Evolutionary conservation across 176 grass and related monocot species (phyloP).

Genomic region (Raddia distichophylla): DNA sequence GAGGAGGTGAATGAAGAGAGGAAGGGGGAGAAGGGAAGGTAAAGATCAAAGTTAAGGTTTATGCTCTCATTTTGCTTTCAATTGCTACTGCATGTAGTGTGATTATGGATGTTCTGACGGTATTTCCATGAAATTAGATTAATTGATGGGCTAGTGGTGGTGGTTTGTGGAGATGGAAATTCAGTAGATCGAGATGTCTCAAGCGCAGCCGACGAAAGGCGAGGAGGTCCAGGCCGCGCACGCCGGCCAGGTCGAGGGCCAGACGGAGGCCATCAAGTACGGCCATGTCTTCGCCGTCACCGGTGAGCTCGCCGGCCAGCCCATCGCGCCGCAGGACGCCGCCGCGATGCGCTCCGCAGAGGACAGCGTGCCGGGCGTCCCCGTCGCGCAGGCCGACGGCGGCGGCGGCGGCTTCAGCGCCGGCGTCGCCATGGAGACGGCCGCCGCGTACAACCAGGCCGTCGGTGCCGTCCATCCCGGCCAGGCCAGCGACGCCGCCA

Average conservation of each 20-base stretch:
- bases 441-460: conserved; percentile 60
- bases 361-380: conserved; percentile 49
- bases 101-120: no score
- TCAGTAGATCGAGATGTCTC: no score
- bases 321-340: conserved; percentile 53
- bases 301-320: conserved; percentile 55
- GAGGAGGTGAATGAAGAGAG: no score
- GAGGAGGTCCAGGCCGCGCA: background rate
- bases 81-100: no score
- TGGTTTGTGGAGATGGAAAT: no score
- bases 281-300: conserved; percentile 62
- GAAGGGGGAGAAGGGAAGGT: no score
- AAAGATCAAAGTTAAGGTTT: no score
- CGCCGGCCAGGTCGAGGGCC: background rate
- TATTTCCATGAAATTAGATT: no score
- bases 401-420: conserved; percentile 50
- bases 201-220: background rate
- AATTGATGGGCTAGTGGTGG: no score
- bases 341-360: conserved; percentile 61
- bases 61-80: no score
- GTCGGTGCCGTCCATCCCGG: conserved; percentile 45
- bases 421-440: conserved; percentile 64
- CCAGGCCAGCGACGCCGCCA: conserved; percentile 49
- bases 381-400: conserved; percentile 32
- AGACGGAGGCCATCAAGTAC: conserved; percentile 47